Conservation (phyloP, 306 rosid genomes). For the Cicer chorassanicum region DNA sequence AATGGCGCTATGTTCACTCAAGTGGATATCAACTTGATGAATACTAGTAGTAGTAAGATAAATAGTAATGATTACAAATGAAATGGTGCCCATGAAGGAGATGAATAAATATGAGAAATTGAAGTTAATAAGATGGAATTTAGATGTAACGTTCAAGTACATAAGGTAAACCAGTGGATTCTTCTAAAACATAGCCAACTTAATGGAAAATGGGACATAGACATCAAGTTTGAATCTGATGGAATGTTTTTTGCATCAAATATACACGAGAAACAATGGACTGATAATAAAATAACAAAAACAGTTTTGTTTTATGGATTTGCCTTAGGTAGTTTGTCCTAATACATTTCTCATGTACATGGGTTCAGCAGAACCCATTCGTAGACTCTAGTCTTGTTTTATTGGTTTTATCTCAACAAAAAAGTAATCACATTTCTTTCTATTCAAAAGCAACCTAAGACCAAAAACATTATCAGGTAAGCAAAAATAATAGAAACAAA, state of each 20-base stretch:
- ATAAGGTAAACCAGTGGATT: slow-evolving; percentile 12
- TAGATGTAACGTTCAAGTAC: slow-evolving; percentile 4
- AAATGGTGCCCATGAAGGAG: slow-evolving; percentile 13
- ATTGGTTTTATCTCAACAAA: slow-evolving; percentile 23
- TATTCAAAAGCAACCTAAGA: slow-evolving; percentile 25
- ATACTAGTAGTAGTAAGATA: not conserved
- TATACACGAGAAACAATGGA: slow-evolving; percentile 27
- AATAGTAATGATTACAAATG: slow-evolving; percentile 7
- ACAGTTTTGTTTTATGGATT: not conserved
- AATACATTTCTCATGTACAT: not conserved
- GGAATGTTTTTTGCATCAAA: not conserved
- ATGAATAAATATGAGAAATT: slow-evolving; percentile 15
- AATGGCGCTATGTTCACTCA: slow-evolving; percentile 8
- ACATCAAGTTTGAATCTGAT: slow-evolving; percentile 30
- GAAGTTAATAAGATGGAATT: not conserved
- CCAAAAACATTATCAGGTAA: slow-evolving; percentile 25
- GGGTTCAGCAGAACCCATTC: not conserved
- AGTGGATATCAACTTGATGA: slow-evolving; percentile 19
- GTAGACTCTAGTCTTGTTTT: not conserved
- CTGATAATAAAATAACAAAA: not conserved
- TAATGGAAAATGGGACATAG: not conserved
- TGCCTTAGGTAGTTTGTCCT: not conserved
- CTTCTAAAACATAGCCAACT: slow-evolving; percentile 30
- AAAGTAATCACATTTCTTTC: not conserved
- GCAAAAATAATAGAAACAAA: slow-evolving; percentile 16